Percentiles rank a stretch among this genome's conserved stretches.
These are phyloP conservation scores for Fusarium incarnatum DNA, from an alignment of 2,329 filamentous ascomycete genomes.

Conservation along the genomic window DNA sequence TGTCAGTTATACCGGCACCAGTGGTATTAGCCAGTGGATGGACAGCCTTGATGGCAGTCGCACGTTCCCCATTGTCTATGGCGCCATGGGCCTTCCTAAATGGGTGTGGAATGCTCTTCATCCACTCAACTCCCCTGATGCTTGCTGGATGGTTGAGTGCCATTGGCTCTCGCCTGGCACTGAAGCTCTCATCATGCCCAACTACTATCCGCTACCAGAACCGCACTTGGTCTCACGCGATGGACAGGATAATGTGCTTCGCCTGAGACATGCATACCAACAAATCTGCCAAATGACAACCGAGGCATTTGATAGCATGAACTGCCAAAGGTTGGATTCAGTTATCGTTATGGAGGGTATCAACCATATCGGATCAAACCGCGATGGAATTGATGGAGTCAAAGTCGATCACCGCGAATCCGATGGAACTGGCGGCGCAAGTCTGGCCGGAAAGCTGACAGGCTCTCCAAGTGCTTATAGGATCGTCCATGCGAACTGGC, in stretches of 20 bases:
- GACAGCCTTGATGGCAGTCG: neutral
- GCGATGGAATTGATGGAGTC: neutral
- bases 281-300: slow-evolving; percentile 1
- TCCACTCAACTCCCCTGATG: slow-evolving; percentile 23
- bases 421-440: neutral
- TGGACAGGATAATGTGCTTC: neutral
- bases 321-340: slow-evolving; percentile 4
- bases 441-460: neutral
- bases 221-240: slow-evolving; percentile 7
- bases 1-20: neutral
- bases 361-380: neutral
- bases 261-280: neutral
- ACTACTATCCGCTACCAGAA: slow-evolving; percentile 32
- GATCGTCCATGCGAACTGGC: neutral
- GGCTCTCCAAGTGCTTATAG: neutral
- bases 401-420: neutral
- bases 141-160: slow-evolving; percentile 30
- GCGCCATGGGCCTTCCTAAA: slow-evolving; percentile 24
- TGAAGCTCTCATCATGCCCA: slow-evolving; percentile 33
- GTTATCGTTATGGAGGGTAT: slow-evolving; percentile 1
- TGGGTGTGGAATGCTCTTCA: slow-evolving; percentile 36
- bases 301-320: slow-evolving; percentile 13
- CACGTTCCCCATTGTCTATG: slow-evolving; percentile 21
- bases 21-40: neutral
- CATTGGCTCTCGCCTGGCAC: neutral